Base-by-base conservation (phyloP, 345 rosid species). In the Dipteronia sinensis region DNA sequence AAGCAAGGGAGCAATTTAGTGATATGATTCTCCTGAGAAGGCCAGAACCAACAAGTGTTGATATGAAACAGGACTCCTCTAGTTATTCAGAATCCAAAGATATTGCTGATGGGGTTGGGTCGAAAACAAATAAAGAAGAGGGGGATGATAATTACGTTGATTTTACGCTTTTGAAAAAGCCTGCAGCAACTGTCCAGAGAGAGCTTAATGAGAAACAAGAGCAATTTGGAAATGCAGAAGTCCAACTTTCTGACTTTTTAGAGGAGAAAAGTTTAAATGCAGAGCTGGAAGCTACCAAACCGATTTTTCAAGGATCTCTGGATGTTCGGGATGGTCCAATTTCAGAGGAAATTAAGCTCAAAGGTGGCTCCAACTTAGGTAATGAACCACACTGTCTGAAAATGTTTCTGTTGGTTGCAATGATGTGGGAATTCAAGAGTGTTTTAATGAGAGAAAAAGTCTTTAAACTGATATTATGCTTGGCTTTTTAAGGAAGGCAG, bases 21-120 rank as follows among this genome's bases (percentile, higher is more conserved):
- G 97, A 94, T 59, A 89, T 91, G 94, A 90, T 90, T 29, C 74
- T 93, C 81, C 85, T 91, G 89, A 88, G 93, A 62, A 91, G 81
- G 10, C 46, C 46, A 42, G 11, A 42, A 42, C 46, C 46, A 42
- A 42, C 23, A 20, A 68, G 62, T 16, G 69, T 68, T 8, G 83
- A 83, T 25, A 67, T 64, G 23, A 84, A 79, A 71, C 80, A 76
- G 31, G 85, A 78, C 65, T 13, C 74, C 66, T 78, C 79, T 55
- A 74, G 73, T 44, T 61, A 75, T 40, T 51, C n/a, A 22, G 76
- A 65, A 38, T 40, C 63, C 16, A 64, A 65, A 55, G 40, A 17
- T 69, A 8, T 19, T 65, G 65, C 73, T 77, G 79, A 51, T 64
- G 72, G 49, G 59, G 23, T 10, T 67, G 78, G 65, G 56, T 53